Evolutionary conservation across 805 yeast species (phyloP), one percentile per base, ranked within the genome.

Genomic region (Teunomyces cretensis): DNA sequence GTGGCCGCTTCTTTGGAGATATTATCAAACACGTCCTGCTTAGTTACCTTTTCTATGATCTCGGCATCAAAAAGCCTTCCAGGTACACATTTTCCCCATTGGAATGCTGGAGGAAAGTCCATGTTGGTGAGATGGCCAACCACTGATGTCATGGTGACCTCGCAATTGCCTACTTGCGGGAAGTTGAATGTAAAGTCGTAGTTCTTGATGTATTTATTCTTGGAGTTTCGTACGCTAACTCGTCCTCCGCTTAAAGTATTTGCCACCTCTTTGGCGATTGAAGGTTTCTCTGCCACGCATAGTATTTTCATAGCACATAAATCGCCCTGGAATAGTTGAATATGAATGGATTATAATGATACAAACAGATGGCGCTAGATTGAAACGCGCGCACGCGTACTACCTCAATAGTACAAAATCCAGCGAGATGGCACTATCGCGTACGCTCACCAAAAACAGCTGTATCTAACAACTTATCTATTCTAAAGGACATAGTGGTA

Each of bases 211-310:
- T 74, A 90, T 53, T 79, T 83, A 57, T 76, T 77, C 1, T 64
- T 58, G 2, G 88, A 72, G 42, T 73, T 65, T 28, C 86, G 68
- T 13, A 75, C 57, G 4, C 62, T 57, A 12, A 72, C 66, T 4
- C 75, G 58, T 0, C 96, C 95, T 6, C 96, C 96, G 13, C 94
- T 83, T 2, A 94, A 75, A 1, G 84, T 83, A 31, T 66, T 62
- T 0, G 95, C 78, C 9, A 94, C 90, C 9, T 88, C 85, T 61
- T 84, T 88, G 2, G 97, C 95, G 40, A 94, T 94, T 1, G 97
- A 88, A 45, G 95, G 95, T 67, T 94, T 94, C 68, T 94, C 99
- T 2, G 99, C 99, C 45, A 94, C 97, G 67, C 97, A 92, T 39
- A 94, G 78, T 3, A 94, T 80, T 53, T 71, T 83, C 94, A 88